phyloP scores from a whole-genome alignment of 345 rosid genomes.

The Citrus sp. region DNA sequence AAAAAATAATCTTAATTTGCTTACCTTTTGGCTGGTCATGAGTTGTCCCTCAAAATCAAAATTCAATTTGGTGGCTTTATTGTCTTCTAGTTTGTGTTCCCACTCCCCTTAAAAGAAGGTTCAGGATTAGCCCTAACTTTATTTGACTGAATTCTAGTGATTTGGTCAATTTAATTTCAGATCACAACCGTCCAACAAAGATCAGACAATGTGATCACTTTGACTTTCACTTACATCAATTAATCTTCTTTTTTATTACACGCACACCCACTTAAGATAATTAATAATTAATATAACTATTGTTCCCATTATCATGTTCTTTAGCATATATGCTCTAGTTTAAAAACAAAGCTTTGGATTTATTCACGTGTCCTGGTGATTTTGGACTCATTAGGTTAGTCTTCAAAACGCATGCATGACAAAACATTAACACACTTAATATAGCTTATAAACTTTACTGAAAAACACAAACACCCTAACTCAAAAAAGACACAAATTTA shows the following conservation, averaged over 20 bases:
- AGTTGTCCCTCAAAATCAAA: constrained; percentile 38
- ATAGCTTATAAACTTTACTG: constrained; percentile 37
- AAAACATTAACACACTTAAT: background rate
- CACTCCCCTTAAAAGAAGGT: constrained; percentile 50
- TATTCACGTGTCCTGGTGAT: constrained; percentile 37
- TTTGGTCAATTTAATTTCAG: constrained; percentile 41
- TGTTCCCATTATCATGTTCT: constrained; percentile 28
- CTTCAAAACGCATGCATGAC: constrained; percentile 21
- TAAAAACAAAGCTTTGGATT: constrained; percentile 38
- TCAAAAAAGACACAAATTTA: constrained; percentile 6
- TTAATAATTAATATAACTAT: background rate
- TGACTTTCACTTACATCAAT: constrained; percentile 48
- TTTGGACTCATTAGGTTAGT: constrained; percentile 25
- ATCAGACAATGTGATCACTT: constrained; percentile 46
- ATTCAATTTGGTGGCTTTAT: constrained; percentile 42
- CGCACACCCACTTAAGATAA: background rate
- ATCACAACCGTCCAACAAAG: constrained; percentile 51
- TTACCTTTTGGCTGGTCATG: constrained; percentile 39
- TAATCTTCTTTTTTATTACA: background rate
- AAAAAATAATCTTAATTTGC: constrained; percentile 27
- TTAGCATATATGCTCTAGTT: constrained; percentile 17
- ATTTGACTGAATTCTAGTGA: constrained; percentile 21
- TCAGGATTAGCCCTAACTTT: constrained; percentile 17
- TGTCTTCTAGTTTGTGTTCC: constrained; percentile 55
- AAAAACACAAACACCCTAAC: constrained; percentile 43